Base-by-base conservation (phyloP, 2,329 filamentous ascomycete genomes). In the Aurifilum marmelostoma region DNA sequence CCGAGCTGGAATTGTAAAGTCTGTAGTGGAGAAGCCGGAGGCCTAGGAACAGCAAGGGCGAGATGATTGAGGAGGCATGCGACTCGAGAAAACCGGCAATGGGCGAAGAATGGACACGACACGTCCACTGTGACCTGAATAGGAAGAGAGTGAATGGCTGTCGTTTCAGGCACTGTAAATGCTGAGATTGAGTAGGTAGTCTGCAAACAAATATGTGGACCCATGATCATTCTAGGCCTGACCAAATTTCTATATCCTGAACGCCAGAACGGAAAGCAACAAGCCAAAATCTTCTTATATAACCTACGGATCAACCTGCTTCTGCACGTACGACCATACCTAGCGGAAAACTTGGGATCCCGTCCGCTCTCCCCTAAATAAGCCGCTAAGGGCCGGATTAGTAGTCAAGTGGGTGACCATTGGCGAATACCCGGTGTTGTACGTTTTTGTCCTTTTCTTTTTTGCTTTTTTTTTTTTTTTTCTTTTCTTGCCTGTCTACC, bases 1-100 rank as follows among this genome's bases (percentile, higher is more conserved):
- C 16, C 37, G 69, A 70, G 63, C 2, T 60, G 16, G 69, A 71
- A 63, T 47, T 71, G 11, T 71, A 69, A 24, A n/a, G 12, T 3
- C 24, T 29, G 14, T 6, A 27, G 27, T 24, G 18, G 8, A 9
- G 43, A 7, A 47, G 8, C n/a, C n/a, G 21, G 43, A n/a, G 18
- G n/a, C n/a, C n/a, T n/a, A n/a, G n/a, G n/a, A n/a, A n/a, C n/a
- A n/a, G n/a, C n/a, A n/a, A n/a, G n/a, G n/a, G n/a, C n/a, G n/a
- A n/a, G n/a, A n/a, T n/a, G n/a, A n/a, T n/a, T n/a, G n/a, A n/a
- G n/a, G n/a, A n/a, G n/a, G n/a, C n/a, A n/a, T 47, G 7, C 18
- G 18, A n/a, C 5, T 18, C 2, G 21, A 6, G 21, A 21, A 18
- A 5, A 2, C 21, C 9, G 21, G 18, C 7, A 47, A 9, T 9